Conservation (phyloP, 306 rosid genomes). For the Dalbergia cultrata region DNA sequence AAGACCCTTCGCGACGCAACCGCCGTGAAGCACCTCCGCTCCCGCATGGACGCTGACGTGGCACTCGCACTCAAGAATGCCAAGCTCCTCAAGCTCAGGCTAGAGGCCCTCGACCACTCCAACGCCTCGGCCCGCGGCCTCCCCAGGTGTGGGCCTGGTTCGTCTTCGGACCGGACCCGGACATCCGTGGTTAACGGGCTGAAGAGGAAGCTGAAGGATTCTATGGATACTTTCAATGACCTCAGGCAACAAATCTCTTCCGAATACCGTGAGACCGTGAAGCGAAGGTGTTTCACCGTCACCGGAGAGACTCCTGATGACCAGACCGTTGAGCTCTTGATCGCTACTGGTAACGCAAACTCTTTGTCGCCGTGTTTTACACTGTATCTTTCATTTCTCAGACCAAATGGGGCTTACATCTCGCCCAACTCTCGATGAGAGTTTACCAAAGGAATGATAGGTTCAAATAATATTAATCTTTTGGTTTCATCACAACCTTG, state of each 20-base stretch:
- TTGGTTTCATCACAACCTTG: too few relatives aligned
- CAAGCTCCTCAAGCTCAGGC: too few relatives aligned
- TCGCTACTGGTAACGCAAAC: constrained; percentile 62
- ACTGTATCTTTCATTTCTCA: too few relatives aligned
- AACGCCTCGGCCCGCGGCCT: constrained; percentile 71
- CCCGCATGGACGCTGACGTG: constrained; percentile 83
- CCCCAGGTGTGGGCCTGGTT: constrained; percentile 77
- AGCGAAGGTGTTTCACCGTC: constrained; percentile 76
- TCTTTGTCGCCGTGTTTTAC: background rate
- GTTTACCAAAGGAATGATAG: too few relatives aligned
- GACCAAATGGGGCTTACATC: too few relatives aligned
- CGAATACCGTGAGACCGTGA: constrained; percentile 77
- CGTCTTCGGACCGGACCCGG: constrained; percentile 77
- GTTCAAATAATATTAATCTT: too few relatives aligned
- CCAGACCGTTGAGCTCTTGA: constrained; percentile 68
- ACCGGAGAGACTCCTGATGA: constrained; percentile 86
- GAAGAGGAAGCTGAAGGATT: constrained; percentile 77
- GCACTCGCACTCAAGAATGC: constrained; percentile 72
- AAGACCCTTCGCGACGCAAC: constrained; percentile 77
- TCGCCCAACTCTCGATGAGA: too few relatives aligned
- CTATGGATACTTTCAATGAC: constrained; percentile 70
- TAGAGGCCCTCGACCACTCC: too few relatives aligned
- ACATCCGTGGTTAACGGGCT: constrained; percentile 74
- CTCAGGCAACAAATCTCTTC: constrained; percentile 68
- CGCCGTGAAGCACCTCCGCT: constrained; percentile 74